Conservation (phyloP, 129 eudicot genomes). For the Cynara cardunculus region DNA sequence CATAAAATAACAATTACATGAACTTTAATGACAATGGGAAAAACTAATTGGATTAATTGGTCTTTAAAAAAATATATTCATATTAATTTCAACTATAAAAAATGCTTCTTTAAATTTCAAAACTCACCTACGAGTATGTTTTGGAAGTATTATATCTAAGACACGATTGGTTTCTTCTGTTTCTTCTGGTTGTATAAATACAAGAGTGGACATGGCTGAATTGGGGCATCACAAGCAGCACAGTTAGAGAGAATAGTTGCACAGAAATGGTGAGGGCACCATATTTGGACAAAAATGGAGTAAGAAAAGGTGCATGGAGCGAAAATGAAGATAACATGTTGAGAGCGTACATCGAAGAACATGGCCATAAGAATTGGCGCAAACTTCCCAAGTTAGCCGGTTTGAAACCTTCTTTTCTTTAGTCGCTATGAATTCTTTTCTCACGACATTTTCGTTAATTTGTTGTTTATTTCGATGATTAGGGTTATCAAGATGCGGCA, state of each 20-base stretch:
- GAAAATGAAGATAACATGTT: slow-evolving; percentile 9
- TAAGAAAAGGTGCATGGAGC: slow-evolving; percentile 26
- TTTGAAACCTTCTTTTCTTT: not conserved
- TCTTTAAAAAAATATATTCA: not conserved
- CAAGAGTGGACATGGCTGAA: not conserved
- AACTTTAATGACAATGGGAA: not conserved
- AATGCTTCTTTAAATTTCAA: not conserved
- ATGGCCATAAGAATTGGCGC: slow-evolving; percentile 22
- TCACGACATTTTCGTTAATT: not conserved
- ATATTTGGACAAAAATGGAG: slow-evolving; percentile 13
- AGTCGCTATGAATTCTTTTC: not conserved
- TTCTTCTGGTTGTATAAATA: not conserved
- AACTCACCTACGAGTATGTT: not conserved
- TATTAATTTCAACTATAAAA: not conserved
- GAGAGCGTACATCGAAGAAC: slow-evolving; percentile 10
- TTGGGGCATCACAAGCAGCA: not conserved
- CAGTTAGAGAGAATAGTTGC: not conserved
- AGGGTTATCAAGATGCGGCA: slow-evolving; percentile 30
- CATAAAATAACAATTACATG: no score
- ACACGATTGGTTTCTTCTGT: not conserved
- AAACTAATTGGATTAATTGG: not conserved
- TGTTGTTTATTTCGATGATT: not conserved
- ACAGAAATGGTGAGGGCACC: slow-evolving; percentile 29
- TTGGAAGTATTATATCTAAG: not conserved
- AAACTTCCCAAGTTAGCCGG: slow-evolving; percentile 29